A percentile compares a stretch with the other conserved stretches of the same genome.
phyloP scores from a whole-genome alignment of 768 basidiomycete species.

The Leccinellum luteum region DNA sequence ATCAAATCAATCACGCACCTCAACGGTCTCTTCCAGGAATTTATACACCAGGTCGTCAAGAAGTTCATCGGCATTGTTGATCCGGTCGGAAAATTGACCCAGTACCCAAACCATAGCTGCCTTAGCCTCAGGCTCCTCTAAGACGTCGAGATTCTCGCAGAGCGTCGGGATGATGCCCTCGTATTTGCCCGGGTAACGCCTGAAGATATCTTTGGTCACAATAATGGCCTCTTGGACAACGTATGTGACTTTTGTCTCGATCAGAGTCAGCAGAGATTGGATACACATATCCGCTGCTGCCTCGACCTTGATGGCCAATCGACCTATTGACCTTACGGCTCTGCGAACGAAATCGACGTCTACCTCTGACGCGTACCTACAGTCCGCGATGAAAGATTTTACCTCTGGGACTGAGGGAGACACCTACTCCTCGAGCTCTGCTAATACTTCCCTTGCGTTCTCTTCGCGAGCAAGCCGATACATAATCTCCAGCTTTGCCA shows the following conservation, averaged over 20 bases:
- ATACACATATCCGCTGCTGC: slow-evolving; percentile 89
- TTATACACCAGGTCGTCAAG: slow-evolving; percentile 87
- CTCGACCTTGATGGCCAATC: slow-evolving; percentile 96
- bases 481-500: slow-evolving; percentile 99
- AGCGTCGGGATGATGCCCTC: slow-evolving; percentile 93
- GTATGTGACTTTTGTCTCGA: slow-evolving; percentile 92
- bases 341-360: slow-evolving; percentile 98
- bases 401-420: neutral
- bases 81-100: slow-evolving; percentile 93
- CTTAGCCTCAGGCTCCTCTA: slow-evolving; percentile 97
- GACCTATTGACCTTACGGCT: slow-evolving; percentile 94
- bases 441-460: slow-evolving; percentile 88
- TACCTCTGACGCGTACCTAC: slow-evolving; percentile 94
- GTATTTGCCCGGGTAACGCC: slow-evolving; percentile 94
- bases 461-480: slow-evolving; percentile 94
- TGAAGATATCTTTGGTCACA: slow-evolving; percentile 97
- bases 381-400: neutral
- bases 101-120: slow-evolving; percentile 98
- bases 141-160: slow-evolving; percentile 85
- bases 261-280: slow-evolving; percentile 75
- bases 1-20: slow-evolving; percentile 49
- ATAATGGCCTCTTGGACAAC: slow-evolving; percentile 97
- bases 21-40: slow-evolving; percentile 91
- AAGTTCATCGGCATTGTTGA: slow-evolving; percentile 94
- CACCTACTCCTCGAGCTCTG: slow-evolving; percentile 89